These are phyloP conservation scores for Panaeolus papilionaceus DNA, from an alignment of 768 basidiomycete species.

Conservation along the genomic window DNA sequence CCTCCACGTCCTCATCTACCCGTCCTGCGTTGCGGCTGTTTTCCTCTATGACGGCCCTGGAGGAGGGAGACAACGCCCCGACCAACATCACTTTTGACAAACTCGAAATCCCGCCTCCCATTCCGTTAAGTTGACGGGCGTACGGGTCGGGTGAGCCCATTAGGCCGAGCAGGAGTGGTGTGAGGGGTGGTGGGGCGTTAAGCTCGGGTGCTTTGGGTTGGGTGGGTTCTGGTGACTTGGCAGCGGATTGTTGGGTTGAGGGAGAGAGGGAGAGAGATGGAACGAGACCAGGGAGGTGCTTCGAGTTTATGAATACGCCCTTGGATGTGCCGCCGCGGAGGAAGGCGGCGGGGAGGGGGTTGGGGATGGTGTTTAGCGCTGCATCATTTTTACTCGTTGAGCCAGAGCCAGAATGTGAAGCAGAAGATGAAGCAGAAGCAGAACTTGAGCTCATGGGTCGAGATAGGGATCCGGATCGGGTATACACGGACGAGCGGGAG, in stretches of 20 bases:
- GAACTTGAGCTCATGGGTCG: too few relatives aligned
- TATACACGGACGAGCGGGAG: too few relatives aligned
- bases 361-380: constrained; percentile 22
- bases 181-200: neutral
- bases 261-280: neutral
- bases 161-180: constrained; percentile 66
- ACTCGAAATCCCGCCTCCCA: constrained; percentile 81
- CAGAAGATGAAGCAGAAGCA: too few relatives aligned
- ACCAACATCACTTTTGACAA: constrained; percentile 79
- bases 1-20: constrained; percentile 51
- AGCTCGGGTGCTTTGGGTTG: neutral
- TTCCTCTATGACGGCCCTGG: neutral
- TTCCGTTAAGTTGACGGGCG: constrained; percentile 77
- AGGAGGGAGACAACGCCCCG: constrained; percentile 44
- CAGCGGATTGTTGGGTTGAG: constrained; percentile 26
- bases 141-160: constrained; percentile 86
- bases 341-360: constrained; percentile 58
- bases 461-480: too few relatives aligned
- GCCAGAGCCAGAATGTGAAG: too few relatives aligned
- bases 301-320: constrained; percentile 68
- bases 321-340: constrained; percentile 81
- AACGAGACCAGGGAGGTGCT: constrained; percentile 50
- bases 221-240: neutral
- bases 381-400: too few relatives aligned
- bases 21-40: constrained; percentile 34